Evolutionary conservation across 805 yeast genomes (phyloP).

Genomic region (Metschnikowia hibisci): DNA sequence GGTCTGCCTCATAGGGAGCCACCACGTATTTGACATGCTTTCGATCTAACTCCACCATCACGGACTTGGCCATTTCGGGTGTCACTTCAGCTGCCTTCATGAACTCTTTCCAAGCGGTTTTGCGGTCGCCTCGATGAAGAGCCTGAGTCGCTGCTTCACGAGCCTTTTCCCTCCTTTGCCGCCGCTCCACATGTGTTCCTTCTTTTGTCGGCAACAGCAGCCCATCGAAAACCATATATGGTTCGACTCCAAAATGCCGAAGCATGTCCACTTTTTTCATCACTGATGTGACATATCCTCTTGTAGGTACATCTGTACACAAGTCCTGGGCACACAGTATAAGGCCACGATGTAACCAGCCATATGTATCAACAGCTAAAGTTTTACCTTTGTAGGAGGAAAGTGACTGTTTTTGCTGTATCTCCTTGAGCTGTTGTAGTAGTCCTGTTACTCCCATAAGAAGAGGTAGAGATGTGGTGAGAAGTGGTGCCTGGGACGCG

Average conservation of each 20-base stretch:
- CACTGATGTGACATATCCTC: constrained; percentile 67
- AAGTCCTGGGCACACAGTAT: constrained; percentile 80
- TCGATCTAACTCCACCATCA: constrained; percentile 65
- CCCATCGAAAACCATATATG: constrained; percentile 93
- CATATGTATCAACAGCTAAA: constrained; percentile 91
- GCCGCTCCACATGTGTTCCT: constrained; percentile 66
- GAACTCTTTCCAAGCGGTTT: constrained; percentile 62
- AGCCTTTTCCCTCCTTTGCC: constrained; percentile 53
- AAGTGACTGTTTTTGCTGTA: constrained; percentile 58
- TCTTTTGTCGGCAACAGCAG: constrained; percentile 77
- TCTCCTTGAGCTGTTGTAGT: constrained; percentile 71
- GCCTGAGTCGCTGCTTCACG: constrained; percentile 50
- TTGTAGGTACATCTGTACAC: constrained; percentile 65
- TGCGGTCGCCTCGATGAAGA: constrained; percentile 50
- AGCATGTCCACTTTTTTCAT: constrained; percentile 65
- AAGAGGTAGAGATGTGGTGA: neutral
- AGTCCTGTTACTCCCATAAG: constrained; percentile 82
- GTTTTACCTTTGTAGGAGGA: constrained; percentile 66
- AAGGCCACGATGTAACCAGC: constrained; percentile 92
- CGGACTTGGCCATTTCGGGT: constrained; percentile 83
- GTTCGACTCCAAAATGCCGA: constrained; percentile 62
- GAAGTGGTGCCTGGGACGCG: constrained; percentile 1
- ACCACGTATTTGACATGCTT: constrained; percentile 68
- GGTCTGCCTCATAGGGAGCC: constrained; percentile 98
- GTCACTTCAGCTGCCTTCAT: constrained; percentile 83